Evolutionary conservation across 208 protist genomes (phyloP), one percentile per base, ranked within the genome.

Genomic region (Angomonas ambiguus): DNA sequence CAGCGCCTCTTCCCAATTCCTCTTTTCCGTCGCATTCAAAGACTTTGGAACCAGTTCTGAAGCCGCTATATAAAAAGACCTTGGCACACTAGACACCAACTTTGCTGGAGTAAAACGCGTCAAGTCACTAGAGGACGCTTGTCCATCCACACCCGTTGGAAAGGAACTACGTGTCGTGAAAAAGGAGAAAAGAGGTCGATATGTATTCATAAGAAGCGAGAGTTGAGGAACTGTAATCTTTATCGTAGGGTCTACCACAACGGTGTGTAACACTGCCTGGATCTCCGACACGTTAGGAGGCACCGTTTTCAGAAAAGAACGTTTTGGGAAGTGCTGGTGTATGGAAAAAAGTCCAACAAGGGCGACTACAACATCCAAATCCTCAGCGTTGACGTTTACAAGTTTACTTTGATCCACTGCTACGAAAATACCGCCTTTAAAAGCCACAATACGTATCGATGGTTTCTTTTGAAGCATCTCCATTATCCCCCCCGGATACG

Each of bases 341-440:
- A 67, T 69, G 0, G 79, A 72, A 0, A 91, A 57, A 32, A 85
- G 27, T 10, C 74, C 81, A 16, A 87, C 51, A 2, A 83, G 53
- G 30, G 74, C 62, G 2, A 62, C 57, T 10, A 73, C 65, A 4
- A 86, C 4, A 10, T 30, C 49, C 22, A 28, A 30, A 5, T 74
- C 61, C 1, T n/a, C 49, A 1, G 24, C 30, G 20, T n/a, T 20
- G 2, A 67, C 32, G 4, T 20, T 49, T 33, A 34, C 11, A 5
- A 67, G 34, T 2, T 24, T 25, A n/a, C 27, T 55, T 0, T 0
- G 0, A 0, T 2, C 0, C 2, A 85, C 41, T 1, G 76, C 68
- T n/a, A 92, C 73, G 51, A 74, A 61, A 0, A 88, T 55, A 24
- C 70, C 66, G 18, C 71, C 76, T 0, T 77, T 65, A 13, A 88